Base-by-base conservation (phyloP, 345 rosid genomes). In the Lepidium didymum region DNA sequence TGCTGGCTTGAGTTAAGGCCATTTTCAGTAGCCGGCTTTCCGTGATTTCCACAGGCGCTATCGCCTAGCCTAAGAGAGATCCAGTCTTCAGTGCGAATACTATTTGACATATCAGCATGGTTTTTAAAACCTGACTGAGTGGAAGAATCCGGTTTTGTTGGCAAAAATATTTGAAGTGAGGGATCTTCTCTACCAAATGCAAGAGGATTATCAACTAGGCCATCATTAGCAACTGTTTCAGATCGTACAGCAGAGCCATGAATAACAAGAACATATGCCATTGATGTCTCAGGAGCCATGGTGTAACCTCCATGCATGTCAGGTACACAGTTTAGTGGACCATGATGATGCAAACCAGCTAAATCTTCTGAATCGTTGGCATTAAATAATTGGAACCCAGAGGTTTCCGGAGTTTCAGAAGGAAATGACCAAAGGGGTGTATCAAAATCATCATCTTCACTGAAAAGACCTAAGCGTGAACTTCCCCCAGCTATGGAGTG, bases 21-120 rank as follows among this genome's bases (percentile, higher is more conserved):
- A 54, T 87, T 81, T 59, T 82, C 63, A 58, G 80, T 44, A 45
- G 75, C 68, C 29, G 86, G 52, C 14, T 84, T 86, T 58, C 81
- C 77, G 13, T 80, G 86, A 75, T 75, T 69, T 31, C 86, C 81
- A 54, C 77, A 61, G 14, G 77, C 81, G 74, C 86, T 81, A 73
- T 83, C 99, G 31, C 99, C 97, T 57, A 94, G 91, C 56, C 91
- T 86, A 63, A 94, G 96, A 56, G 97, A 94, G 52, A 91, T 86
- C 96, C 96, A 94, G 75, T 89, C 99, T 43, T 91, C 97, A 58
- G 77, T 77, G 11, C 80, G 85, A 58, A 85, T 70, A 70, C 96
- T 88, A 72, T 91, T 91, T 19, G 96, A 83, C 69, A 77, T 56
- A 63, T 86, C 91, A 77, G 78, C 84, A 72, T 81, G 87, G 75